Evolutionary conservation across 441 rosid species (phyloP).

Genomic region (Populus tomentosa): DNA sequence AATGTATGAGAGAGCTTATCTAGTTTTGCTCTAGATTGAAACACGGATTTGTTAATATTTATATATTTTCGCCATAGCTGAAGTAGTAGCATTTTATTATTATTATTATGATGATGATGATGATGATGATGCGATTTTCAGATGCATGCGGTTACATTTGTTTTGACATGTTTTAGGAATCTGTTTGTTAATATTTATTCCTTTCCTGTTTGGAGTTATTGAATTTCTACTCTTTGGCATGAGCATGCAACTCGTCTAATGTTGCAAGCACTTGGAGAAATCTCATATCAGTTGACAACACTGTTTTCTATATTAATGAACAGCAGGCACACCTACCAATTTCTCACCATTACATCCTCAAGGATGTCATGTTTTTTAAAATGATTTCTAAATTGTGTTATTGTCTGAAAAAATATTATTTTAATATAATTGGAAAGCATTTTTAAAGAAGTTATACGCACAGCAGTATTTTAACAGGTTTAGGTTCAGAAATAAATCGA

Average conservation of each 20-base stretch:
- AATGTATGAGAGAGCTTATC: conserved; percentile 3
- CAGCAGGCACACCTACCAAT: neutral
- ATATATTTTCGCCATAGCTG: conserved; percentile 20
- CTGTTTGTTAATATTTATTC: neutral
- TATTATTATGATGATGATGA: too few relatives aligned
- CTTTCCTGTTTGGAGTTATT: too few relatives aligned
- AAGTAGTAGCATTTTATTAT: neutral
- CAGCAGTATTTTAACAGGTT: too few relatives aligned
- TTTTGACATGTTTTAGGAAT: neutral
- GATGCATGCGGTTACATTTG: neutral
- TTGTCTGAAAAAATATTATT: too few relatives aligned
- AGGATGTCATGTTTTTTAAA: neutral
- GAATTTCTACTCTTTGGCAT: neutral
- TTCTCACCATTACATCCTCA: neutral
- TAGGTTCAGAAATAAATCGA: too few relatives aligned
- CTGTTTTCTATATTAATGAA: neutral
- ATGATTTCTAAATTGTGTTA: neutral
- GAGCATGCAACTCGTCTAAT: neutral
- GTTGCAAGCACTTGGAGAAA: neutral
- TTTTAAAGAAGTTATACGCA: neutral
- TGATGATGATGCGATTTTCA: neutral
- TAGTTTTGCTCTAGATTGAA: conserved; percentile 16
- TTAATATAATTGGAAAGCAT: neutral
- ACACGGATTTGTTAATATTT: conserved; percentile 26
- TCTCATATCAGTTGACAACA: neutral